Evolutionary conservation across 352 stramenopile species (phyloP), one percentile per base, ranked within the genome.

Genomic region (Globisporangium okanoganense): DNA sequence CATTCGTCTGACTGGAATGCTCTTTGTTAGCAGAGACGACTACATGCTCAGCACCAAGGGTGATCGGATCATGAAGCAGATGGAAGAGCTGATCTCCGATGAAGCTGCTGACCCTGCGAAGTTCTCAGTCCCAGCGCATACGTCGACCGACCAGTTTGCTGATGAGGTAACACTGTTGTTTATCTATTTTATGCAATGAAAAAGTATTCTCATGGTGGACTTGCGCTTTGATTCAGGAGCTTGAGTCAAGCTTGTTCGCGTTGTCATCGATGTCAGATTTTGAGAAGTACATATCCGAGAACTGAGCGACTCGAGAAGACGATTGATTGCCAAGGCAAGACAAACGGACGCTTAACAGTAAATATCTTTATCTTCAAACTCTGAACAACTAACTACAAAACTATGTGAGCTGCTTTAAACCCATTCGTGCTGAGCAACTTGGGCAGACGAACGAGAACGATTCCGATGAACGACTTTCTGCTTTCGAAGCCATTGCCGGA

Each of bases 401-500:
- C n/a, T 58, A 5, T 16, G 7, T 38, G 25, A n/a, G 27, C 43
- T 25, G 18, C 38, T 60, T 63, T 85, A 92, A 1, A 93, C 83
- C 83, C 83, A 93, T 58, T 91, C 83, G 53, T 89, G 88, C 54
- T 71, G 65, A 27, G 72, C 65, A 41, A 71, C 52, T 35, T 77
- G 68, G 9, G 82, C 49, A 3, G 78, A 73, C 25, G 84, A 91
- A 12, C 82, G 73, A 2, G 84, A 91, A 7, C 84, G 81, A 65
- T 90, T 82, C 24, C 82, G 78, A 54, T 91, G 82, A 10, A 93
- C 84, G 2, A 94, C 79, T 59, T 91, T 87, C 51, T 92, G 85
- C 69, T 89, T 94, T 22, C 82, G 78, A 58, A 94, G 81, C 85
- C 82, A 92, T 58, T 92, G 82, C 16, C 85, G 80, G 41, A 92